These are phyloP conservation scores for Lineolata rhizophorae DNA, from an alignment of 495 filamentous ascomycete genomes.

Conservation along the genomic window DNA sequence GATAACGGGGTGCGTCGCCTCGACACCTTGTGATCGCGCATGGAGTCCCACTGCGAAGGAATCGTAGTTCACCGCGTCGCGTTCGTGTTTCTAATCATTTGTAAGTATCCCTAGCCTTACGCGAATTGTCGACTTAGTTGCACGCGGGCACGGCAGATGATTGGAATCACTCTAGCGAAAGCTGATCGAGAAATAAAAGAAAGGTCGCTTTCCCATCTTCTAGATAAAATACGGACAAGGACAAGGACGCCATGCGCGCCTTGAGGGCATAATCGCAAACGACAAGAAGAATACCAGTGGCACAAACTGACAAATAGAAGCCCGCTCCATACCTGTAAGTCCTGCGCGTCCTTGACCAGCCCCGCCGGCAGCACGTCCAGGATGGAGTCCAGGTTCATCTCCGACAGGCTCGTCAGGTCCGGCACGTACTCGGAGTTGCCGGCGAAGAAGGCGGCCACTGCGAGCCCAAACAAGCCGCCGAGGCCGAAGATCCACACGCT, in stretches of 20 bases:
- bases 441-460: constrained; percentile 66
- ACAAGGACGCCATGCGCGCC: too few species aligned
- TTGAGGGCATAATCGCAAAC: too few species aligned
- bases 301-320: too few species aligned
- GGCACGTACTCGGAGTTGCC: constrained; percentile 63
- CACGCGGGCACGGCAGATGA: too few species aligned
- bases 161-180: too few species aligned
- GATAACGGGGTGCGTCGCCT: constrained; percentile 71
- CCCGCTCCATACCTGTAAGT: constrained; percentile 69
- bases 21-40: constrained; percentile 57
- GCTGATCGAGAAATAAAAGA: too few species aligned
- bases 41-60: constrained; percentile 77
- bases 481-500: constrained; percentile 61
- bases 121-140: too few species aligned
- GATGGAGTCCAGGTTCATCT: constrained; percentile 63
- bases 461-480: constrained; percentile 64
- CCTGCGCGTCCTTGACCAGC: constrained; percentile 59
- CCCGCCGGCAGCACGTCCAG: constrained; percentile 68
- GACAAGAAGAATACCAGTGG: too few species aligned
- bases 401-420: constrained; percentile 57
- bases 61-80: constrained; percentile 75
- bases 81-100: constrained; percentile 66
- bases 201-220: too few species aligned
- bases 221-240: too few species aligned
- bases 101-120: too few species aligned